Base-by-base conservation (phyloP, 768 basidiomycete genomes). In the Pholiota molesta region DNA sequence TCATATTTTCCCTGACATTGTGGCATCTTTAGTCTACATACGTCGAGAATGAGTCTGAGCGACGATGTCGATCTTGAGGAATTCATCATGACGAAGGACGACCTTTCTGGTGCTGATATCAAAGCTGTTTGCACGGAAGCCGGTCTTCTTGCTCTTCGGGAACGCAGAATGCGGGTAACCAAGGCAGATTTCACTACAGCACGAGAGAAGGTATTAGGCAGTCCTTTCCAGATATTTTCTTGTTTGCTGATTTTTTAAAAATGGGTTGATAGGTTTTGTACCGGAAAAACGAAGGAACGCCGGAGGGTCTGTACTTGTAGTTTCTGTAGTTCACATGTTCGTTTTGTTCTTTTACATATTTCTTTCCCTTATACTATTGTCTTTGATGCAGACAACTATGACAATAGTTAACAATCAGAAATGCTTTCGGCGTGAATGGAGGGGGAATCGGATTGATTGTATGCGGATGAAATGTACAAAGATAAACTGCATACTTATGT, bases 51-150 rank as follows among this genome's bases (percentile, higher is more conserved):
- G 97, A 95, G 87, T 68, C 78, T 99, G 60, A 78, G 77, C 55
- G 84, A 85, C 28, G 95, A 97, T 69, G 97, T 99, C 35, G 95
- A 95, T 71, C 79, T 99, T 59, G 97, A 99, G 72, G 97, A 99
- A 74, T 94, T 94, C 69, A 88, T 99, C 59, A 91, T 91, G 79
- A 89, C 91, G 29, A 99, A 99, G 76, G 97, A 99, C 68, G 97
- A 98, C 69, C 78, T 97, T 21, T 94, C 92, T 13, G 97, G 97
- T 51, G 97, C 97, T 2, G 97, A 99, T 71, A 99, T 99, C 83
- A 99, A 99, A 79, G 97, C 97, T 1, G 94, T 99, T 5, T 98
- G 96, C 74, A 99, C 97, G 6, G 97, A 99, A 73, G 97, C 97
- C n/a, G 97, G 97, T 66, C 75, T 99, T 55, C 81, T 99, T 35